Evolutionary conservation across 306 rosid species (phyloP), one percentile per base, ranked within the genome.

Genomic region (Rosa persica): DNA sequence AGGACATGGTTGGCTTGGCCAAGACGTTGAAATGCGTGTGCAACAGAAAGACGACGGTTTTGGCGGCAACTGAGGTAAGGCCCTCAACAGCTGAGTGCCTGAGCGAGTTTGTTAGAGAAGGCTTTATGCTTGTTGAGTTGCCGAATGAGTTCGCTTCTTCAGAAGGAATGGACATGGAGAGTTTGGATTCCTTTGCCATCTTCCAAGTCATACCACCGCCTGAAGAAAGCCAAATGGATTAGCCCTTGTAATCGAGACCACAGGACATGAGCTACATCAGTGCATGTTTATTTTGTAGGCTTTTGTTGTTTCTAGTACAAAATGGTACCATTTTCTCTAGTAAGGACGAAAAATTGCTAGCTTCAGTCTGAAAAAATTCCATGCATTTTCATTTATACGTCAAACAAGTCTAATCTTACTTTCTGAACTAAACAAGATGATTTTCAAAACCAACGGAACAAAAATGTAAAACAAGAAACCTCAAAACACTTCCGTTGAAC

Each of bases 31-130:
- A 58, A 15, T 5, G 82, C 2, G 36, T 74, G 17, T 62, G 79
- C 17, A 12, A 78, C 36, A 71, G 54, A 47, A n/a, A 25, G 16
- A 77, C 77, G 36, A 76, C 34, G 22, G 67, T 86, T 9, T 77
- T 81, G 89, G 87, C 81, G 30, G 79, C 81, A 8, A 47, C 54
- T 0, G 81, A 80, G 75, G 36, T 83, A 22, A 75, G 89, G 81
- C 83, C 81, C 8, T 70, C 79, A 81, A 86, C 81, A 0, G 62
- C 39, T 6, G 83, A 83, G 72, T 86, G 81, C 76, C 61, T 86
- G 19, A 49, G 52, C 20, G 87, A 74, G 74, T 80, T 83, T n/a
- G 43, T n/a, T 23, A 72, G 25, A 46, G 47, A 74, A 27, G 89
- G 87, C 4, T 83, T 86, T 69, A 55, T 61, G 67, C 60, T 83